Conservation (phyloP, 345 rosid species). For the Eucalyptus pauciflora region DNA sequence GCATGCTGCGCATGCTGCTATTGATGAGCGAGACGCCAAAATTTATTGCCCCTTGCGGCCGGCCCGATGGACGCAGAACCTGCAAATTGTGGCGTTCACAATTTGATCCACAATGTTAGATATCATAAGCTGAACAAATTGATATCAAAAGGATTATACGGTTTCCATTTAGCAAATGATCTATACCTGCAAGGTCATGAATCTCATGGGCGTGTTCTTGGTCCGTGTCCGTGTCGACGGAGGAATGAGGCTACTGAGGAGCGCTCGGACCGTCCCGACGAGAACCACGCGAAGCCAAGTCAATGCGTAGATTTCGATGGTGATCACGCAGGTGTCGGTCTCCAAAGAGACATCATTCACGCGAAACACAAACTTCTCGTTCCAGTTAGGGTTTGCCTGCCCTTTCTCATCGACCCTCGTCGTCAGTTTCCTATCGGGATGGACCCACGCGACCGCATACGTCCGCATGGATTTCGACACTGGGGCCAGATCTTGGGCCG, state of each 20-base stretch:
- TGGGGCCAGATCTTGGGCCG: constrained; percentile 69
- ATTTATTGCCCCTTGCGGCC: constrained; percentile 81
- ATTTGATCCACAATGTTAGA: neutral
- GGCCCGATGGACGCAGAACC: constrained; percentile 53
- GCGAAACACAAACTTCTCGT: constrained; percentile 75
- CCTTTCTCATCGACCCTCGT: constrained; percentile 65
- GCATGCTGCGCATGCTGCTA: constrained; percentile 74
- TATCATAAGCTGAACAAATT: neutral
- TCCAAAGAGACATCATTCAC: constrained; percentile 55
- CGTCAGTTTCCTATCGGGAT: constrained; percentile 51
- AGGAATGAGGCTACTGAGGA: constrained; percentile 34
- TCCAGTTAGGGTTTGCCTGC: constrained; percentile 67
- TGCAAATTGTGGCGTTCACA: constrained; percentile 27
- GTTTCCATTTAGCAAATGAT: neutral
- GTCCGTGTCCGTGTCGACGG: constrained; percentile 6
- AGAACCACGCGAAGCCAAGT: constrained; percentile 82
- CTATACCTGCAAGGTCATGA: constrained; percentile 27
- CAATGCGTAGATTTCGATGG: constrained; percentile 72
- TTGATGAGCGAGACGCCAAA: constrained; percentile 65
- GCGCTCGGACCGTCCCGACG: constrained; percentile 58
- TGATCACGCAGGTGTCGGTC: constrained; percentile 43
- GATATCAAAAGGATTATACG: neutral
- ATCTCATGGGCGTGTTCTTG: constrained; percentile 13
- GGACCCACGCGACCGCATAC: constrained; percentile 72
- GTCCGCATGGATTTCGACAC: constrained; percentile 76